Evolutionary conservation across 352 stramenopile species (phyloP), one percentile per base, ranked within the genome.

Genomic region (Phytophthora parvispora): DNA sequence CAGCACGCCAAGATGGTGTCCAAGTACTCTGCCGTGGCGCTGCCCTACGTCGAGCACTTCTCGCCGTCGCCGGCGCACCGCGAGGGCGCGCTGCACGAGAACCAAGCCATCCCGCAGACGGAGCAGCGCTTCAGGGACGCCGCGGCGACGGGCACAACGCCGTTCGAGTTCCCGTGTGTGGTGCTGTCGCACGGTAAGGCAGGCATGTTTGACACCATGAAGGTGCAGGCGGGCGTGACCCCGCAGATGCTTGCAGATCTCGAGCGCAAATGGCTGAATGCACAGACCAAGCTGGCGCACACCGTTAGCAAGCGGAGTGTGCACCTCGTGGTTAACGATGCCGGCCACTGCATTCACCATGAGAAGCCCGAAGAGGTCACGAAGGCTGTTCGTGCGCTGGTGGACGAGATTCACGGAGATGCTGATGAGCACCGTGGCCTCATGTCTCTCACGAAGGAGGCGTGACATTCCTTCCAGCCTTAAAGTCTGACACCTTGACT

Each of bases 121-220:
- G 87, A 95, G 62, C 65, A 91, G 58, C 67, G 32, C 16, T 92
- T 94, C 60, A 75, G 80, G 1, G 65, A 91, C 31, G 49, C 69
- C 16, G 52, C 13, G 16, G 36, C 63, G 7, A 43, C 69, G 4
- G 25, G 60, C 4, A 18, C 54, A 0, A 53, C 57, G 4, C 62
- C 60, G 10, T 84, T 90, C 54, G 63, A 76, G 22, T 87, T 93
- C 28, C 86, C 86, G n/a, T 88, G 76, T 28, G 77, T 94, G 27
- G 83, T 95, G 40, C 72, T 95, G 7, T 91, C 87, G 9, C 87
- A 95, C 40, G 75, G 84, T 15, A 81, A 81, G 18, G 32, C 73
- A 27, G 81, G 81, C 12, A 84, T 95, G 83, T 95, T 95, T 65
- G 78, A 85, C 34, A 76, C 74, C 28, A 88, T 95, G 83, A 87